Evolutionary conservation across 371 early-diverging fungal species (phyloP).

Genomic region (Lichtheimia hyalospora): DNA sequence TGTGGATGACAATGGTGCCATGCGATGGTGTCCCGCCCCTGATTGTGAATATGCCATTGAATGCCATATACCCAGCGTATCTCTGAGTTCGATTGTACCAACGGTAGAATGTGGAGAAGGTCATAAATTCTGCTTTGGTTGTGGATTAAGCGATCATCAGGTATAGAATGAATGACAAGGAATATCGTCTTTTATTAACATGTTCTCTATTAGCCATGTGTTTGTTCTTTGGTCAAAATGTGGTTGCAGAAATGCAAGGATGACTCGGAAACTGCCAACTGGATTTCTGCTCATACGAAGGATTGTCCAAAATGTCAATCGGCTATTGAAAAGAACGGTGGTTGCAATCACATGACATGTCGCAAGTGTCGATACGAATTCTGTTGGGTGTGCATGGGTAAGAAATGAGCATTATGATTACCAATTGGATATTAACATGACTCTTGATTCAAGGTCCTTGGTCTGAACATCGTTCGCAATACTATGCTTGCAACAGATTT

Average conservation of each 20-base stretch:
- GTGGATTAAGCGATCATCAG: conserved; percentile 79
- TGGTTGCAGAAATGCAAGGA: conserved; percentile 94
- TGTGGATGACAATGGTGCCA: conserved; percentile 74
- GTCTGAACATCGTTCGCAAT: conserved; percentile 84
- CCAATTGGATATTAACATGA: background rate
- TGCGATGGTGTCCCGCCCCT: conserved; percentile 92
- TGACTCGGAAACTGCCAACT: conserved; percentile 94
- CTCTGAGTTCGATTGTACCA: conserved; percentile 70
- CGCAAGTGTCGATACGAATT: conserved; percentile 80
- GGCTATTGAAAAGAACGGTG: conserved; percentile 95
- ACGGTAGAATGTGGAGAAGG: conserved; percentile 80
- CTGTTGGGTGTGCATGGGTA: conserved; percentile 79
- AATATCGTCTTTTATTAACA: background rate
- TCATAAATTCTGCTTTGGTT: conserved; percentile 86
- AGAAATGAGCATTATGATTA: conserved; percentile 24
- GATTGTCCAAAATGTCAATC: conserved; percentile 89
- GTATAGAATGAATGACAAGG: conserved; percentile 6
- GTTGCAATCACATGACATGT: conserved; percentile 91
- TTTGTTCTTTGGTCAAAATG: conserved; percentile 74
- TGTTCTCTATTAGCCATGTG: conserved; percentile 54
- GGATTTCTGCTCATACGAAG: conserved; percentile 92
- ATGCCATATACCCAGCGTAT: conserved; percentile 67
- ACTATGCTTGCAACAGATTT: conserved; percentile 85
- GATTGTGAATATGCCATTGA: conserved; percentile 89
- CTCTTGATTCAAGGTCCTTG: conserved; percentile 68